These are phyloP conservation scores for Mycena indigotica DNA, from an alignment of 768 basidiomycete species.

Conservation along the genomic window DNA sequence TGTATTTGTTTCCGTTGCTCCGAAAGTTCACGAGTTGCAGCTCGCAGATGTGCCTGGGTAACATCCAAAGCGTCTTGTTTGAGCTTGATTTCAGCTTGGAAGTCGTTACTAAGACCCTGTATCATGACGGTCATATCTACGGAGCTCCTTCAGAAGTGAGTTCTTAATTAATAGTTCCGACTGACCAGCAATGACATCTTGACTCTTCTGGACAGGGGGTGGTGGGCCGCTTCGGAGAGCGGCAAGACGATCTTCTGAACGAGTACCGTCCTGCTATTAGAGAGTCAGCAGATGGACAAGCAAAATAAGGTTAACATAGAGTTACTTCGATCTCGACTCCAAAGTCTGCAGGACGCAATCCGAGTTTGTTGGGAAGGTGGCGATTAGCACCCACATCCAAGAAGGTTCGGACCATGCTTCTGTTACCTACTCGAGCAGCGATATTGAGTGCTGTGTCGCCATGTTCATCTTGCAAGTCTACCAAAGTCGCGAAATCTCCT, in stretches of 20 bases:
- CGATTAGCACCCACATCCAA: constrained; percentile 93
- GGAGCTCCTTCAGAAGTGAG: constrained; percentile 16
- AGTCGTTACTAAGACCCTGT: constrained; percentile 74
- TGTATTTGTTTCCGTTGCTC: constrained; percentile 88
- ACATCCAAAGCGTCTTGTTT: constrained; percentile 90
- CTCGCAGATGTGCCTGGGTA: constrained; percentile 83
- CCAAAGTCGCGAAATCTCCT: constrained; percentile 75
- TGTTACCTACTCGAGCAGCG: constrained; percentile 90
- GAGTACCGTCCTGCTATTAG: constrained; percentile 46
- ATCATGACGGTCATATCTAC: constrained; percentile 87
- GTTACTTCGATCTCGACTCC: constrained; percentile 93
- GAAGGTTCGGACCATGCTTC: constrained; percentile 81
- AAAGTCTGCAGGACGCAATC: constrained; percentile 91
- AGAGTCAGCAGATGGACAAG: neutral
- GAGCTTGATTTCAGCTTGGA: constrained; percentile 77
- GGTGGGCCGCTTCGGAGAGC: constrained; percentile 73
- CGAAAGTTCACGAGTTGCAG: constrained; percentile 87
- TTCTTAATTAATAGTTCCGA: neutral
- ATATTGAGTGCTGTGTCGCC: constrained; percentile 97
- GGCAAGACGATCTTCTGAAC: constrained; percentile 80
- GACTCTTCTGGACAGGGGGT: constrained; percentile 82
- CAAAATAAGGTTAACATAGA: constrained; percentile 40
- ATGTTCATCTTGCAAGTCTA: constrained; percentile 92
- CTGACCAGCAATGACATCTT: constrained; percentile 80
- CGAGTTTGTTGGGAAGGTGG: constrained; percentile 87